Conservation (phyloP, 129 eudicot species). For the Lonicera japonica region DNA sequence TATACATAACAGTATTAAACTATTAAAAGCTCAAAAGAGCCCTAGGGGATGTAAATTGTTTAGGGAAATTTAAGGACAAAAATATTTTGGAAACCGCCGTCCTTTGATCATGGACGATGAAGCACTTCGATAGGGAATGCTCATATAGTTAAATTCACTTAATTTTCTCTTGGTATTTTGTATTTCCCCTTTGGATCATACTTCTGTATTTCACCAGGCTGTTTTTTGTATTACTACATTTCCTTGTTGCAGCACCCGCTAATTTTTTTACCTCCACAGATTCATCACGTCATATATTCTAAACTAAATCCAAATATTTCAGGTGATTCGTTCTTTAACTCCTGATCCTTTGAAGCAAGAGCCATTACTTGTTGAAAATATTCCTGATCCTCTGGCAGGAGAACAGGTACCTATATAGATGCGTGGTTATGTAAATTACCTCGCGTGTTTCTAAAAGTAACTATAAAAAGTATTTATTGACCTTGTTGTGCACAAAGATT, state of each 20-base stretch:
- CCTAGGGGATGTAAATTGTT: too few relatives aligned
- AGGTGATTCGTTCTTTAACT: slow-evolving; percentile 51
- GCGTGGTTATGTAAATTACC: neutral
- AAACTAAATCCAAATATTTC: slow-evolving; percentile 22
- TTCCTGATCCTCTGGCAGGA: slow-evolving; percentile 85
- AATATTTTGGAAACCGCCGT: too few relatives aligned
- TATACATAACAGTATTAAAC: too few relatives aligned
- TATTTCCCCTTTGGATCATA: too few relatives aligned
- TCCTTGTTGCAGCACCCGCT: too few relatives aligned
- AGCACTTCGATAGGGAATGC: neutral
- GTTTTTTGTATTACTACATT: too few relatives aligned
- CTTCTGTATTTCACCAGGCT: too few relatives aligned
- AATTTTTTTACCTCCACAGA: neutral
- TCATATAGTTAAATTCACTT: too few relatives aligned
- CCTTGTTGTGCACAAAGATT: neutral
- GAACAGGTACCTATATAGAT: slow-evolving; percentile 59
- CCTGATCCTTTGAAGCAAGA: slow-evolving; percentile 91
- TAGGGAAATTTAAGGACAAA: too few relatives aligned
- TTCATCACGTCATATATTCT: neutral
- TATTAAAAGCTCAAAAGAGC: too few relatives aligned
- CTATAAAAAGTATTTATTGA: neutral
- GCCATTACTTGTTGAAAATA: slow-evolving; percentile 74
- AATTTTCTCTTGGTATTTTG: too few relatives aligned
- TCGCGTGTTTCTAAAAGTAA: neutral
- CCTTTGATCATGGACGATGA: too few relatives aligned